Base-by-base conservation (phyloP, 148 eudicot genomes). In the Fagopyrum esculentum region DNA sequence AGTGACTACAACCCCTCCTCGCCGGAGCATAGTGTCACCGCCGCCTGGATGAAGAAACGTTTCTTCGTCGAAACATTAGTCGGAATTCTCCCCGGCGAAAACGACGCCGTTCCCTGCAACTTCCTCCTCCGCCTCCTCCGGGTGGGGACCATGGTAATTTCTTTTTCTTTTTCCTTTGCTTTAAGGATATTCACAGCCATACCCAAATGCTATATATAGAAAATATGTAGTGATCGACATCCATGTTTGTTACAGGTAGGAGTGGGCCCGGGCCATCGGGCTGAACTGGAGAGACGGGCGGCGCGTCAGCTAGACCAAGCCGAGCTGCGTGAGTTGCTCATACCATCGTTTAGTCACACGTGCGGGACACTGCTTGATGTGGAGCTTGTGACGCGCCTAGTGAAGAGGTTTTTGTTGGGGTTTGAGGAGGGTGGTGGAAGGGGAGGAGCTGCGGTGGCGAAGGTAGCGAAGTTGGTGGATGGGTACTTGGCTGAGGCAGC, bases 381-480 rank as follows among this genome's bases (percentile, higher is more conserved):
- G 1, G 93, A 83, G 75, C 86, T 89, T 2, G 87, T 89, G 6
- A 45, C 79, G 50, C 76, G 98, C 77, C 71, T 93, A 69, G 95
- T 88, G 0, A 83, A 79, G 80, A 68, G 85, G 83, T 89, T 83
- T 73, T 49, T 86, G 79, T 79, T 66, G 5, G 43, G 17, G 2
- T 73, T 83, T 76, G 97, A 89, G 60, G 91, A 88, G 60, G 81
- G 50, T 6, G 29, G 56, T 5, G 85, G 86, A 56, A 85, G 80
- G 71, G 81, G 84, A 68, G 90, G 92, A 17, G 81, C 75, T 0
- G 86, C 88, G 49, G 17, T 91, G 48, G 72, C 82, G 5, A 93
- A 91, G 80, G 98, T 89, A 49, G 95, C 89, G 0, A 91, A 86
- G 85, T 79, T 93, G 7, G 82, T 93, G 55, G 97, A 93, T 11